Conservation (phyloP, 768 basidiomycete genomes). For the Plicaturopsis crispa region DNA sequence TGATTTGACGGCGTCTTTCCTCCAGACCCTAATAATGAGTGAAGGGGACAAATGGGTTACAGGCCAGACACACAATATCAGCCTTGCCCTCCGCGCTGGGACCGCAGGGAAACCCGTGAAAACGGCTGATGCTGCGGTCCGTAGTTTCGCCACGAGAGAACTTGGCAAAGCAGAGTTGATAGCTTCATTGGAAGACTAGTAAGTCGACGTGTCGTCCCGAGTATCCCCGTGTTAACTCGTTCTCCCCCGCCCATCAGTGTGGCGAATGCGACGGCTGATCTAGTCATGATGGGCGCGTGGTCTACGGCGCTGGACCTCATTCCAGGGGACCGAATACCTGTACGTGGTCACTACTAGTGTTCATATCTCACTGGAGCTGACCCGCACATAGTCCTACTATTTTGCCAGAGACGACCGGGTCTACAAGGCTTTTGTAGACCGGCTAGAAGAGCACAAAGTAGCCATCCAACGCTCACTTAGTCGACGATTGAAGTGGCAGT, state of each 20-base stretch:
- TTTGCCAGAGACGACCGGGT: constrained; percentile 92
- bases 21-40: constrained; percentile 94
- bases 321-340: constrained; percentile 64
- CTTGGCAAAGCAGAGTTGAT: constrained; percentile 73
- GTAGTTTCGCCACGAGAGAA: constrained; percentile 83
- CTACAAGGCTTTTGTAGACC: constrained; percentile 58
- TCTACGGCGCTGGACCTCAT: constrained; percentile 50
- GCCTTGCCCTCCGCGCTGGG: constrained; percentile 62
- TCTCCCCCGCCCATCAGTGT: constrained; percentile 38
- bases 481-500: constrained; percentile 63
- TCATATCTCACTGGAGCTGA: constrained; percentile 1
- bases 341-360: constrained; percentile 24
- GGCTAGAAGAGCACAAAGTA: constrained; percentile 28
- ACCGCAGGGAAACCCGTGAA: constrained; percentile 67
- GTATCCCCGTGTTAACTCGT: neutral
- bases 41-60: constrained; percentile 91
- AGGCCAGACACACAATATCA: constrained; percentile 58
- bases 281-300: constrained; percentile 82
- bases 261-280: constrained; percentile 83
- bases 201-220: constrained; percentile 21
- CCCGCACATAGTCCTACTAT: constrained; percentile 58
- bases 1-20: constrained; percentile 83
- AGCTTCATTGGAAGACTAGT: constrained; percentile 88
- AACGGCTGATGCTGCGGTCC: constrained; percentile 67
- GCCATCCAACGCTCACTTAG: constrained; percentile 41